phyloP scores from a whole-genome alignment of 202 grass and related monocot genomes.

The Hordeum pubiflorum region DNA sequence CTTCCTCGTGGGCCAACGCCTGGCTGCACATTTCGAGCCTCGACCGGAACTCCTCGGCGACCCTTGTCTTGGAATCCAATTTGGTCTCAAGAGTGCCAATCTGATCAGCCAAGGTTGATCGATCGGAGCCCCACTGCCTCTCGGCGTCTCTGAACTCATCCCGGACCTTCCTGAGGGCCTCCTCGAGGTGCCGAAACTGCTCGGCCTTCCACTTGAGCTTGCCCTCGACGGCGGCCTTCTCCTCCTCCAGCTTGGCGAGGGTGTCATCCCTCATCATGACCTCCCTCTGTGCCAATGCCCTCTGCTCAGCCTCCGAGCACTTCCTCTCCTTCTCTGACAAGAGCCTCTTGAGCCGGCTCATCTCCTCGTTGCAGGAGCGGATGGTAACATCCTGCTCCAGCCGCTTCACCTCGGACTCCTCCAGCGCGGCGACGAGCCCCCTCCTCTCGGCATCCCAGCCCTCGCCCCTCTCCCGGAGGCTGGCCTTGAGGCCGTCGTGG shows the following conservation, averaged over 20 bases:
- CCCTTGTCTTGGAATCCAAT: constrained; percentile 53
- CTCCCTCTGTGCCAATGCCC: constrained; percentile 43
- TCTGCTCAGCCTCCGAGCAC: constrained; percentile 47
- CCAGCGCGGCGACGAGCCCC: constrained; percentile 43
- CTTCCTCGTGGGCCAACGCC: constrained; percentile 67
- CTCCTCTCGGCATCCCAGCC: constrained; percentile 49
- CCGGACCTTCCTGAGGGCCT: constrained; percentile 55
- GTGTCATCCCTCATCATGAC: constrained; percentile 55
- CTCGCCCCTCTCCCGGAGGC: constrained; percentile 28
- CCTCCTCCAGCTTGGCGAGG: constrained; percentile 58
- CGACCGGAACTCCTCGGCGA: constrained; percentile 40
- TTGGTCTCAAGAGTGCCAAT: constrained; percentile 37
- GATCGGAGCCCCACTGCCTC: constrained; percentile 49
- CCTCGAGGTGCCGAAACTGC: constrained; percentile 88
- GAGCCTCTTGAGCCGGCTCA: constrained; percentile 37
- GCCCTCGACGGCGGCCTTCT: constrained; percentile 41
- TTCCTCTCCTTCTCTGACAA: constrained; percentile 48
- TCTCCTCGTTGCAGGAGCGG: constrained; percentile 33
- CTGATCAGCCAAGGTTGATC: constrained; percentile 50
- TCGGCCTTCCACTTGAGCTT: constrained; percentile 86
- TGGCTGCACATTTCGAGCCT: constrained; percentile 78
- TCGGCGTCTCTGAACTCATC: constrained; percentile 46
- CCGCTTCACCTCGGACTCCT: constrained; percentile 44
- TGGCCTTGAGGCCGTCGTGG: constrained; percentile 51
- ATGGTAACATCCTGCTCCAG: constrained; percentile 41